Evolutionary conservation across 2,329 filamentous ascomycete species (phyloP).

Genomic region (Acrocalymma vagum): DNA sequence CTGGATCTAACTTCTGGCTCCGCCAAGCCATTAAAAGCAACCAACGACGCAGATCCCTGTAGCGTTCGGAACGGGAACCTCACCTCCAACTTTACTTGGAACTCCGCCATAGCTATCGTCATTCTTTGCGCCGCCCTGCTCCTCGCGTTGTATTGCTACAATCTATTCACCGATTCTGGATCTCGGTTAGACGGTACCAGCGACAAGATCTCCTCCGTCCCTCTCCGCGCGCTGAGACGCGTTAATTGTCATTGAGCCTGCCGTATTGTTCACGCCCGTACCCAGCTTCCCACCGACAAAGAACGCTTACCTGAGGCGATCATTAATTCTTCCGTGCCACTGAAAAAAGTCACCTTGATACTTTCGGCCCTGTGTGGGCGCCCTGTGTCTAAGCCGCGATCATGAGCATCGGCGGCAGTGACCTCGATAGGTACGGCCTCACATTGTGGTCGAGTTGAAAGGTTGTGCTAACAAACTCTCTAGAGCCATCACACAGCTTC

Average conservation of each 20-base stretch:
- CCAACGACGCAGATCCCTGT: conserved; percentile 23
- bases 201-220: not conserved
- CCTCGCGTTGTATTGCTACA: too few species aligned
- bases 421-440: conserved; percentile 81
- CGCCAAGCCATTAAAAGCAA: conserved; percentile 10
- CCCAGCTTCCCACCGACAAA: too few species aligned
- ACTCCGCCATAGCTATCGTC: too few species aligned
- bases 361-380: conserved; percentile 19
- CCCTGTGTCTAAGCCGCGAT: conserved; percentile 20
- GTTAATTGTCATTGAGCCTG: conserved; percentile 13
- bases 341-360: not conserved
- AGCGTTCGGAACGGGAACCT: conserved; percentile 18
- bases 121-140: too few species aligned
- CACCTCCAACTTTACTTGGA: too few species aligned
- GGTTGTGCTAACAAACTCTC: conserved; percentile 19
- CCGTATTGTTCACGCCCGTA: conserved; percentile 11
- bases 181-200: not conserved
- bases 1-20: conserved; percentile 7
- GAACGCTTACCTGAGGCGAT: too few species aligned
- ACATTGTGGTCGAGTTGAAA: conserved; percentile 9
- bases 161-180: not conserved
- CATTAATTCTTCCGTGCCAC: not conserved
- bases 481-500: conserved; percentile 93
- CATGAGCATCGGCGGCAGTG: conserved; percentile 73
- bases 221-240: conserved; percentile 1